Evolutionary conservation across 1,284 basidiomycete species (phyloP).

Genomic region (Singerocomus rubriflavus): DNA sequence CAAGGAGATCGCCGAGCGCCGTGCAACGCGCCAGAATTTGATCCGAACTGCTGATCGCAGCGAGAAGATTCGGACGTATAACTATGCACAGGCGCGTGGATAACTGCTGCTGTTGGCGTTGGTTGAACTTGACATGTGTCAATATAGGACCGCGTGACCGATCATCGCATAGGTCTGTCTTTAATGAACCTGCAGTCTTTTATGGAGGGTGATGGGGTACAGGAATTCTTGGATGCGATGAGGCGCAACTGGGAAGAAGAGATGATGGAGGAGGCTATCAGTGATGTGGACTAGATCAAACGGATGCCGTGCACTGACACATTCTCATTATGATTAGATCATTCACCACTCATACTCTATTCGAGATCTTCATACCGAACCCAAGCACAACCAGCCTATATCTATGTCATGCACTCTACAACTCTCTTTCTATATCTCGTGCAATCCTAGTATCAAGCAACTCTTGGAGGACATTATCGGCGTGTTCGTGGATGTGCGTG

Average conservation of each 20-base stretch:
- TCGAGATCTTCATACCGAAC: too few species aligned
- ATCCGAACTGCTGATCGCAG: conserved; percentile 81
- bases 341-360: too few species aligned
- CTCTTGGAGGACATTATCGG: too few species aligned
- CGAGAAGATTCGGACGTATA: conserved; percentile 94
- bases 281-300: conserved; percentile 21
- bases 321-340: too few species aligned
- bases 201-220: conserved; percentile 76
- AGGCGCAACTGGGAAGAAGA: conserved; percentile 62
- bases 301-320: too few species aligned
- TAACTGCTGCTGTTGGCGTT: background rate
- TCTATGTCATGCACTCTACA: too few species aligned
- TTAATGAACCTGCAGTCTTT: conserved; percentile 72
- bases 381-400: too few species aligned
- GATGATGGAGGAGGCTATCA: conserved; percentile 66
- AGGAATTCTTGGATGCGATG: conserved; percentile 62
- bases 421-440: too few species aligned
- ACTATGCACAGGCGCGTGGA: conserved; percentile 71
- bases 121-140: background rate
- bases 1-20: conserved; percentile 66
- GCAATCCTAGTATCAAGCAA: too few species aligned
- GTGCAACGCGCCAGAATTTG: conserved; percentile 68
- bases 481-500: too few species aligned
- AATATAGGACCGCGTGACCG: conserved; percentile 81
- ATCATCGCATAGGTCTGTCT: conserved; percentile 83